Conservation (phyloP, 192 early-diverging fungal species). For the Podila minutissima region DNA sequence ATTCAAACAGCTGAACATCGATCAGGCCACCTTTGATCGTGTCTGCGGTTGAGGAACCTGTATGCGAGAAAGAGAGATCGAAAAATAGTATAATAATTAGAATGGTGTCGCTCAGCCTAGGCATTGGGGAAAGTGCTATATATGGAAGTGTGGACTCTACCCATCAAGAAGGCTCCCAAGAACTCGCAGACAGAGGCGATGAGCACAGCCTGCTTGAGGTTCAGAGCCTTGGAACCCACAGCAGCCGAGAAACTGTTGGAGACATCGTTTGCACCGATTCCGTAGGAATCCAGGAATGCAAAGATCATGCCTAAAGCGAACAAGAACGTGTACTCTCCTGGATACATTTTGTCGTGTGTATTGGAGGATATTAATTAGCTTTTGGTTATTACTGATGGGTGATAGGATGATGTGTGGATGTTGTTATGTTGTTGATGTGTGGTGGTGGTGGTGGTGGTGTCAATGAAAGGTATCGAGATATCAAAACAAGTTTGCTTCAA, state of each 20-base stretch:
- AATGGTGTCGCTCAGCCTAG: neutral
- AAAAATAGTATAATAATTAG: neutral
- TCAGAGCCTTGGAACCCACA: slow-evolving; percentile 81
- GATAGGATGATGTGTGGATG: neutral
- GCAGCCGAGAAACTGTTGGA: slow-evolving; percentile 89
- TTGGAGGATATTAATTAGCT: neutral
- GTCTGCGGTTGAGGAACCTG: slow-evolving; percentile 70
- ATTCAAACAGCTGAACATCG: slow-evolving; percentile 60
- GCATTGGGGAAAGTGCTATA: neutral
- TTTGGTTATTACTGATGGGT: neutral
- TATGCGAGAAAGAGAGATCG: neutral
- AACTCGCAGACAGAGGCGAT: slow-evolving; percentile 89
- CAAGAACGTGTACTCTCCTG: slow-evolving; percentile 66
- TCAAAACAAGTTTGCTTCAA: neutral
- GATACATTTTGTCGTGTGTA: slow-evolving; percentile 16
- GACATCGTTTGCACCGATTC: slow-evolving; percentile 89
- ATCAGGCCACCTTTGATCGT: slow-evolving; percentile 86
- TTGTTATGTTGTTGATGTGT: neutral
- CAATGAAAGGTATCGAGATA: neutral
- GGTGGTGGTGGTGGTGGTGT: neutral
- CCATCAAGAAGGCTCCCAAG: slow-evolving; percentile 79
- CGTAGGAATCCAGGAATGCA: slow-evolving; percentile 78
- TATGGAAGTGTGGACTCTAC: neutral
- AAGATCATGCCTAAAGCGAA: slow-evolving; percentile 72
- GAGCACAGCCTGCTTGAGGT: slow-evolving; percentile 74